A percentile compares a stretch with the other conserved stretches of the same genome.
These are phyloP conservation scores for Erysiphe pulchra DNA, from an alignment of 2,329 filamentous ascomycete species.

Conservation along the genomic window DNA sequence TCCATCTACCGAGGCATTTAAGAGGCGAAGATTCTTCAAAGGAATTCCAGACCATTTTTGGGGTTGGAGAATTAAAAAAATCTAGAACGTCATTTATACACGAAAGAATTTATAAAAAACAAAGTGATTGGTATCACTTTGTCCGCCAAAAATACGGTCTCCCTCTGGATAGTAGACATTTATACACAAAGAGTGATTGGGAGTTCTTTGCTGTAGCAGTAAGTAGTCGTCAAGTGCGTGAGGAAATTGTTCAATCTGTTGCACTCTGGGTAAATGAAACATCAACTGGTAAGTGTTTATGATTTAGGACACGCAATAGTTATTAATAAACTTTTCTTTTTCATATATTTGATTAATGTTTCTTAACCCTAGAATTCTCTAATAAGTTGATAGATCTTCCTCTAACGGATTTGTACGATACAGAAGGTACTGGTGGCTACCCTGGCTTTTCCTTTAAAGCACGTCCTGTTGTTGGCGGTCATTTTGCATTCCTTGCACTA, in stretches of 20 bases:
- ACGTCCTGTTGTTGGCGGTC: constrained; percentile 58
- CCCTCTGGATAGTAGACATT: constrained; percentile 55
- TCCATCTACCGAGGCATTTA: constrained; percentile 26
- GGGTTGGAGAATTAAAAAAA: not conserved
- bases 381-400: constrained; percentile 31
- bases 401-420: constrained; percentile 62
- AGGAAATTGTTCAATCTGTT: constrained; percentile 47
- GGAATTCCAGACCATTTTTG: constrained; percentile 8
- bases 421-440: constrained; percentile 50
- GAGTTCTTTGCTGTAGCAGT: constrained; percentile 73
- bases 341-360: no score
- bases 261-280: constrained; percentile 72
- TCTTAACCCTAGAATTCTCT: not conserved
- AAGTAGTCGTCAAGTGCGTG: constrained; percentile 37
- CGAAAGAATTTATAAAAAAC: constrained; percentile 47
- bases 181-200: constrained; percentile 81
- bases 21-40: constrained; percentile 3
- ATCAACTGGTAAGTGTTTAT: constrained; percentile 23
- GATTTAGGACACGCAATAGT: no score
- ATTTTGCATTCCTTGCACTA: constrained; percentile 66
- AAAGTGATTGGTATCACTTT: constrained; percentile 56
- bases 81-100: constrained; percentile 36
- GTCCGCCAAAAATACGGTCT: constrained; percentile 64
- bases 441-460: constrained; percentile 56
- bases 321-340: no score